Conservation (phyloP, 495 filamentous ascomycete genomes). For the Neurospora sp. region DNA sequence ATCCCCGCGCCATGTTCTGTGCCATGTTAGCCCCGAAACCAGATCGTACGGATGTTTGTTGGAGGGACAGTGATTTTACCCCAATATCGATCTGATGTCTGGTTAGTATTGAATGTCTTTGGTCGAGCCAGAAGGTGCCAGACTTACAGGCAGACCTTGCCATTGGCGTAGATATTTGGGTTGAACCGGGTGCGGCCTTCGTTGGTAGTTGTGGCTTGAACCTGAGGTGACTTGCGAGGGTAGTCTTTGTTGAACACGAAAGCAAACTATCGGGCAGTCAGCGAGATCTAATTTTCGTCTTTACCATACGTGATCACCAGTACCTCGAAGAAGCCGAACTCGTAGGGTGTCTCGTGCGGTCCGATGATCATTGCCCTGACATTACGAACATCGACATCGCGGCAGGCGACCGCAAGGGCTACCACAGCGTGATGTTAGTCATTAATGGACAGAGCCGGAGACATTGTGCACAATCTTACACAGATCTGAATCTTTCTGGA, state of each 20-base stretch:
- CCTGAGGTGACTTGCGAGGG: slow-evolving; percentile 68
- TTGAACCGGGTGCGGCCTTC: slow-evolving; percentile 81
- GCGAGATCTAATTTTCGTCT: neutral
- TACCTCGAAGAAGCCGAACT: slow-evolving; percentile 95
- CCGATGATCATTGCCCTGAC: slow-evolving; percentile 85
- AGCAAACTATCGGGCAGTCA: slow-evolving; percentile 41
- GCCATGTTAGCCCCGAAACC: slow-evolving; percentile 15
- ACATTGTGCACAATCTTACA: slow-evolving; percentile 42
- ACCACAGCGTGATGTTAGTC: slow-evolving; percentile 4
- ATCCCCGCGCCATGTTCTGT: slow-evolving; percentile 86
- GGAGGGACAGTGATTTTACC: slow-evolving; percentile 41
- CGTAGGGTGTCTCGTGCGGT: slow-evolving; percentile 90
- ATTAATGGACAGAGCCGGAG: neutral
- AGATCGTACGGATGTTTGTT: neutral
- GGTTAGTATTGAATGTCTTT: slow-evolving; percentile 7
- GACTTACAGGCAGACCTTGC: slow-evolving; percentile 83
- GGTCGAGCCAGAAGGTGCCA: neutral
- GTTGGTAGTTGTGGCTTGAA: slow-evolving; percentile 77
- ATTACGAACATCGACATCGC: slow-evolving; percentile 79
- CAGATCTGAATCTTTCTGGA: slow-evolving; percentile 70
- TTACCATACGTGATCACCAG: neutral
- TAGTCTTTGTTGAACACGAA: slow-evolving; percentile 73
- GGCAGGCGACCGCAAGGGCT: slow-evolving; percentile 80
- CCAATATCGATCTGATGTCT: slow-evolving; percentile 70
- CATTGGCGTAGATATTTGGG: slow-evolving; percentile 87